These are phyloP conservation scores for Fusarium anthophilum DNA, from an alignment of 2,329 filamentous ascomycete genomes.

Conservation along the genomic window DNA sequence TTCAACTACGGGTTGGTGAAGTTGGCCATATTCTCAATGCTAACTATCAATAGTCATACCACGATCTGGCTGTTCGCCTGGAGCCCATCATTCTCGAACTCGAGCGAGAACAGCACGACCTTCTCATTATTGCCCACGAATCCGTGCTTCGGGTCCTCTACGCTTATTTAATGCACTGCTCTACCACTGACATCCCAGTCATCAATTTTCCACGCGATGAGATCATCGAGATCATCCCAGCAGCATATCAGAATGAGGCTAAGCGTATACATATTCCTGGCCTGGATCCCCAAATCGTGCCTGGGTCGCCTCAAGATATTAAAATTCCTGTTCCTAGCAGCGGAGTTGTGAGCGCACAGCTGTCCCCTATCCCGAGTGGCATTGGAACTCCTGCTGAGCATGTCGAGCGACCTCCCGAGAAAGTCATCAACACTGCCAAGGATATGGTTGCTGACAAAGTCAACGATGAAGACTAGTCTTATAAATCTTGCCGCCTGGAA, in stretches of 20 bases:
- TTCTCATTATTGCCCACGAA: constrained; percentile 98
- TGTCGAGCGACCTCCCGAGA: constrained; percentile 56
- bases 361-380: constrained; percentile 59
- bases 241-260: constrained; percentile 95
- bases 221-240: constrained; percentile 98
- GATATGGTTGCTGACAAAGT: constrained; percentile 63
- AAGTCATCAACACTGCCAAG: constrained; percentile 59
- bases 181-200: constrained; percentile 91
- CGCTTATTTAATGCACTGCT: constrained; percentile 98
- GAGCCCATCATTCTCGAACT: constrained; percentile 98
- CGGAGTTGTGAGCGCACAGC: constrained; percentile 46
- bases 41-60: constrained; percentile 76
- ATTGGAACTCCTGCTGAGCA: constrained; percentile 58
- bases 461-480: constrained; percentile 59
- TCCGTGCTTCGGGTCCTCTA: constrained; percentile 97
- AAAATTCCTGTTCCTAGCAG: constrained; percentile 74
- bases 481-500: neutral
- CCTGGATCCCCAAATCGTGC: constrained; percentile 72
- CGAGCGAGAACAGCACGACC: constrained; percentile 94
- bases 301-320: constrained; percentile 82
- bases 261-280: constrained; percentile 87
- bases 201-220: constrained; percentile 95
- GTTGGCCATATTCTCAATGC: neutral
- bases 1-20: neutral
- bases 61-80: constrained; percentile 95